Percentiles rank a stretch among this genome's conserved stretches.
Conservation (phyloP, 2,329 filamentous ascomycete species). For the Elsinoe batatas region DNA sequence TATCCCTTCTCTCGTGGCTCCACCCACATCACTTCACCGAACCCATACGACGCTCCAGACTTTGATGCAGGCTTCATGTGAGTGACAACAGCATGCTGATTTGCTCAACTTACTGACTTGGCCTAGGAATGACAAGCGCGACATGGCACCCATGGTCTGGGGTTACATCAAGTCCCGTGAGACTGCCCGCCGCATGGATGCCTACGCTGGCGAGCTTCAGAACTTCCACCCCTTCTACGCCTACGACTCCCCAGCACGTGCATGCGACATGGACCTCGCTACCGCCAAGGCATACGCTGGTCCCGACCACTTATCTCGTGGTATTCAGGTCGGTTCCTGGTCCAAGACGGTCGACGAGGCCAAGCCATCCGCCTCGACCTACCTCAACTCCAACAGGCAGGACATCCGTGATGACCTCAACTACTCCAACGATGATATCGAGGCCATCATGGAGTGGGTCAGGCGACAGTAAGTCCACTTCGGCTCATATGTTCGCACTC, state of each 20-base stretch:
- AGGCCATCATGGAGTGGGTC: slow-evolving; percentile 56
- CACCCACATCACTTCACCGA: slow-evolving; percentile 60
- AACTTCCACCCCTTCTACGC: slow-evolving; percentile 60
- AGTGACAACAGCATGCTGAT: background rate
- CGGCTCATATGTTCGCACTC: slow-evolving; percentile 5
- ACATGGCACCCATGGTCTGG: slow-evolving; percentile 63
- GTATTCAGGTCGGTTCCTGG: slow-evolving; percentile 62
- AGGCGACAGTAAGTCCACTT: slow-evolving; percentile 26
- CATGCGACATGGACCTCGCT: slow-evolving; percentile 62
- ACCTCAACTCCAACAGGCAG: slow-evolving; percentile 56
- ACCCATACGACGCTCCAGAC: slow-evolving; percentile 53
- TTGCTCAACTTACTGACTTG: background rate
- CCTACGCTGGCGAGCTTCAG: slow-evolving; percentile 65
- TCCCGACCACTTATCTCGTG: slow-evolving; percentile 59
- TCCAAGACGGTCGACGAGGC: slow-evolving; percentile 49
- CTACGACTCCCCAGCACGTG: slow-evolving; percentile 58
- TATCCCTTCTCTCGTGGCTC: slow-evolving; percentile 66
- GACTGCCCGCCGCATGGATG: slow-evolving; percentile 67
- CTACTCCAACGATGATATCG: slow-evolving; percentile 54
- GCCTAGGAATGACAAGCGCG: slow-evolving; percentile 73
- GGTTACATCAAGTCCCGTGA: slow-evolving; percentile 69
- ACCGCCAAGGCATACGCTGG: slow-evolving; percentile 70
- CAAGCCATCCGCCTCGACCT: slow-evolving; percentile 38
- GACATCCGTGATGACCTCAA: slow-evolving; percentile 52
- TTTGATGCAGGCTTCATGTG: slow-evolving; percentile 52